Evolutionary conservation across 164 flowering plant genomes (phyloP), one percentile per base, ranked within the genome.

Genomic region (Sedum album): DNA sequence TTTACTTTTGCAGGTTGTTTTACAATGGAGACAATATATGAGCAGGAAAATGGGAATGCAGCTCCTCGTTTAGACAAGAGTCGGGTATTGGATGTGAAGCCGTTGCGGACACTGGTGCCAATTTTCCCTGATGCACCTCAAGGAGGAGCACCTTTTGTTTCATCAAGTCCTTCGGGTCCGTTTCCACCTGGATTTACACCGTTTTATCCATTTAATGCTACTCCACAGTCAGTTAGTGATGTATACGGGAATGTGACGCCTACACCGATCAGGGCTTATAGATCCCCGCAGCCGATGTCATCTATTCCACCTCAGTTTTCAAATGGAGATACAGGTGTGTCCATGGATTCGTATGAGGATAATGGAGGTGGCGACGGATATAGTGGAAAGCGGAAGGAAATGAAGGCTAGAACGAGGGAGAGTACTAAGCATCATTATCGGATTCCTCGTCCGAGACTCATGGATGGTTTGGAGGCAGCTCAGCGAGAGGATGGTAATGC

Each of bases 51-150:
- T 65, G 67, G 67, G 31, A 65, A 25, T 65, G 44, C 74, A 49
- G 14, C 70, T 2, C 39, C 46, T 30, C 67, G 72, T 23, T 1
- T 68, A 63, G 81, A 79, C 46, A 79, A 76, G 64, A 42, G 73
- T 23, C 70, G 65, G 31, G 79, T 79, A 30, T 71, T 74, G 35
- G 76, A 79, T 72, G 76, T 76, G 25, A 76, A 76, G 65, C 82
- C 82, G 0, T 60, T 79, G 38, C 74, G 82, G 2, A 39, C 48
- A 48, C 31, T 79, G 67, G 53, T 46, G 15, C 79, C 82, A 1
- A 25, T 76, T 20, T 74, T 79, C 18, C 78, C 82, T 0, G 20
- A 66, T 0, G 11, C 30, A 1, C 31, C 72, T 15, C 65, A 70
- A 14, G 73, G 20, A 17, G 73, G 14, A 18, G 74, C 71, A 4